Conservation (phyloP, 2,329 filamentous ascomycete species). For the Emmonsiellopsis sp. region DNA sequence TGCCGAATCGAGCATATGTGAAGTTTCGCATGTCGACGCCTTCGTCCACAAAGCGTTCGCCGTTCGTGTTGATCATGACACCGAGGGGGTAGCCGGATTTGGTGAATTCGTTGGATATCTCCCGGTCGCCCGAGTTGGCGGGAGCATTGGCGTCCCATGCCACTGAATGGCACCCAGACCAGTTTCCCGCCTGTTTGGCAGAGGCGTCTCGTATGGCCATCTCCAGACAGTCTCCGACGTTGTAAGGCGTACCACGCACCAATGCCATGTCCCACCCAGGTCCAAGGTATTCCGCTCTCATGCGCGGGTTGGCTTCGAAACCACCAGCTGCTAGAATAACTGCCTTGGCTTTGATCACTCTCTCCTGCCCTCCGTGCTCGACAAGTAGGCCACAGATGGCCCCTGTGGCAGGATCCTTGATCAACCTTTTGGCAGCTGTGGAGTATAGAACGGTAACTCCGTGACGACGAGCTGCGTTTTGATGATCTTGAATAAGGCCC, state of each 20-base stretch:
- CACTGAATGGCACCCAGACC: slow-evolving; percentile 56
- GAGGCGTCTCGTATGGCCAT: slow-evolving; percentile 44
- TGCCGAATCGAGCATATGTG: slow-evolving; percentile 58
- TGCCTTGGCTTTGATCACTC: slow-evolving; percentile 14
- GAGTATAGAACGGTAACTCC: slow-evolving; percentile 41
- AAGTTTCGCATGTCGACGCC: slow-evolving; percentile 57
- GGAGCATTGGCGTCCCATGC: slow-evolving; percentile 58
- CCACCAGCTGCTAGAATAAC: slow-evolving; percentile 45
- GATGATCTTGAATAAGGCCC: slow-evolving; percentile 46
- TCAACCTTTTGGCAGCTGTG: slow-evolving; percentile 31
- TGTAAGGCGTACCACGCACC: slow-evolving; percentile 57
- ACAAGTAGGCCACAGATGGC: slow-evolving; percentile 17
- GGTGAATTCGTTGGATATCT: slow-evolving; percentile 57
- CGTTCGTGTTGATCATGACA: slow-evolving; percentile 53
- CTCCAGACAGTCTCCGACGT: slow-evolving; percentile 50
- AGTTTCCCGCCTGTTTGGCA: slow-evolving; percentile 49
- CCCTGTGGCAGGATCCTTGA: slow-evolving; percentile 13
- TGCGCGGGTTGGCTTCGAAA: slow-evolving; percentile 52
- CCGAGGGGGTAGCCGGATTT: slow-evolving; percentile 62
- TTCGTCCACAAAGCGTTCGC: slow-evolving; percentile 57
- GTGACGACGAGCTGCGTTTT: slow-evolving; percentile 32
- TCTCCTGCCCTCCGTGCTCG: slow-evolving; percentile 7
- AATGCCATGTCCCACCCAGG: slow-evolving; percentile 54
- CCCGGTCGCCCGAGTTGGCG: slow-evolving; percentile 45
- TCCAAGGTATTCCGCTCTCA: slow-evolving; percentile 49